Evolutionary conservation across 192 early-diverging fungal genomes (phyloP), one percentile per base, ranked within the genome.

Genomic region (Dissophora globulifera): DNA sequence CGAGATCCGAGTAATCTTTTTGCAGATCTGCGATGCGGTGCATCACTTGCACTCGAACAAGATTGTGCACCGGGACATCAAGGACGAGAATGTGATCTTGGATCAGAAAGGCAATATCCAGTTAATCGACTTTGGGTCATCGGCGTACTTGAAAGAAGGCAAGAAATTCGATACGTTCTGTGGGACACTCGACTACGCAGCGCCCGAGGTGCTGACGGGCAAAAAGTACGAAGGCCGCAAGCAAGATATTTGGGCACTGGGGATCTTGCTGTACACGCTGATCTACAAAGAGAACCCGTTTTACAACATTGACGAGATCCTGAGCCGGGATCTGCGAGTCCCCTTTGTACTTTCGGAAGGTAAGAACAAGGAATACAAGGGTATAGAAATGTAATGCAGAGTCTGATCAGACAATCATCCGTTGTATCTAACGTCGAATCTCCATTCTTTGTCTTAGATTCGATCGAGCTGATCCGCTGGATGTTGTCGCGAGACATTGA

Each of bases 61-160:
- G 29, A 90, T 93, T 67, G 88, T 91, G 17, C 94, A 95, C 53
- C 78, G 91, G 27, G 94, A 95, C 78, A 94, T 95, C 71, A 95
- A 95, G 74, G 94, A 95, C 54, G 94, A 95, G 62, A 95, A 95
- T 78, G 88, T 93, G n/a, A 87, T 93, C 59, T 61, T 92, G 49
- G 86, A 89, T 66, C 75, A 87, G 42, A 33, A 69, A 17, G 78
- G 81, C 49, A 71, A 64, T n/a, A 80, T 92, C 48, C 88, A 93
- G 52, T 67, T 95, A 55, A 90, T 94, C 57, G 94, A 95, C 63
- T 95, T 95, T 86, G 94, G 94, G 13, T 85, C 85, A 46, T 87
- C 89, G 0, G 86, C 86, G 23, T 87, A 85, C 49, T 64, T 91
- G 22, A 86, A 86, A 19, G 47, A 65, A 11, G 83, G 76, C n/a